Conservation (phyloP, 176 grass and related monocot genomes). For the Hordeum marinum region DNA sequence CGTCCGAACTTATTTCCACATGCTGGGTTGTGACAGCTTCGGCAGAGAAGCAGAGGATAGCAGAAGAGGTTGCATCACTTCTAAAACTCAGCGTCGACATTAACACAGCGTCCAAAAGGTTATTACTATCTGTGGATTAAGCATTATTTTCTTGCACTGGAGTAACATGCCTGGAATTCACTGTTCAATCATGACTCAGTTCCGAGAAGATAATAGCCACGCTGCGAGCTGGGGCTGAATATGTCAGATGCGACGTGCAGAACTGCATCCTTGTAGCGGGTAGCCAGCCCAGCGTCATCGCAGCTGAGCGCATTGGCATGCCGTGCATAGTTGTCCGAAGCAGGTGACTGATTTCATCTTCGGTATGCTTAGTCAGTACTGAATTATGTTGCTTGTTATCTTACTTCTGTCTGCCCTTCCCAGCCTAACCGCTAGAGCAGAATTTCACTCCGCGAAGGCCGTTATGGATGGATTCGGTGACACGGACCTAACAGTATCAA, state of each 20-base stretch:
- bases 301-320: conserved; percentile 72
- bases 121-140: background rate
- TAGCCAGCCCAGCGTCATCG: conserved; percentile 62
- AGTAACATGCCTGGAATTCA: background rate
- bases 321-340: conserved; percentile 71
- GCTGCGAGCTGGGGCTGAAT: conserved; percentile 70
- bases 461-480: conserved; percentile 77
- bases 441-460: conserved; percentile 69
- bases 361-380: background rate
- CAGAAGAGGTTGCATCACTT: conserved; percentile 10
- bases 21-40: conserved; percentile 46
- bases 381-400: background rate
- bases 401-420: background rate
- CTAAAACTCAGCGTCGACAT: conserved; percentile 18
- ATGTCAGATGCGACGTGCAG: conserved; percentile 38
- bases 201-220: conserved; percentile 59
- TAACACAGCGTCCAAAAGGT: conserved; percentile 18
- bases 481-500: conserved; percentile 67
- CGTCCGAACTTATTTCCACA: background rate
- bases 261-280: conserved; percentile 67
- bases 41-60: conserved; percentile 43
- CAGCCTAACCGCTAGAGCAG: conserved; percentile 68
- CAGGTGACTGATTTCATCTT: conserved; percentile 34
- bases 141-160: background rate
- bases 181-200: conserved; percentile 20